Base-by-base conservation (phyloP, 2,329 filamentous ascomycete genomes). In the Colletotrichum magnum region DNA sequence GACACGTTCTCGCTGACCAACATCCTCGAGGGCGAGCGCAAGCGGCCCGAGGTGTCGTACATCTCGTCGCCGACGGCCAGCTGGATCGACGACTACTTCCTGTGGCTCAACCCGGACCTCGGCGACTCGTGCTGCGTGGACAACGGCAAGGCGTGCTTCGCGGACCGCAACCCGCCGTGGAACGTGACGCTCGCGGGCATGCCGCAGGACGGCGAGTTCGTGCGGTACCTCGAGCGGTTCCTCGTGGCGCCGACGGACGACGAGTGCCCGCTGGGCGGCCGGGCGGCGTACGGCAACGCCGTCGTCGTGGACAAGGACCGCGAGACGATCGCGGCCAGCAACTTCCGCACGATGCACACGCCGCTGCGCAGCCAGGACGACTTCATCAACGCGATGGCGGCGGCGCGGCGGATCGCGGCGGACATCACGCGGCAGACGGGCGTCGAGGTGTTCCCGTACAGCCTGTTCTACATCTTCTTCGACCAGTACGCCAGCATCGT, bases 381-480 rank as follows among this genome's bases (percentile, higher is more conserved):
- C 78, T 98, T 98, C 74, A 99, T 99, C 81, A 87, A 90, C 32
- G 94, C 96, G 0, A 98, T 98, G 79, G 90, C 92, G 5, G 90
- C 95, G 1, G 96, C 96, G 3, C 93, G 95, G 18, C 93, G 96
- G 69, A 97, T 99, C 71, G 91, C 95, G 0, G 83, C 90, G 13
- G 92, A 93, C 32, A 91, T 99, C 59, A 91, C 87, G 15, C 81
- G 88, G 61, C 86, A 87, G 59, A 95, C 94, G 5, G 88, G 90
- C 5, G 89, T 93, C 24, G 91, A 96, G 26, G 91, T 99, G 3
- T 99, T 99, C 86, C 94, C 96, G 0, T 99, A 99, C 83, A 97
- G 94, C 74, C 92, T 98, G 70, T 97, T 97, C 79, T 99, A 99
- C 84, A 95, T 99, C 79, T 99, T 98, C 88, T 99, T 99, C 79